phyloP scores from a whole-genome alignment of 768 basidiomycete species.

The Pluteus cervinus region DNA sequence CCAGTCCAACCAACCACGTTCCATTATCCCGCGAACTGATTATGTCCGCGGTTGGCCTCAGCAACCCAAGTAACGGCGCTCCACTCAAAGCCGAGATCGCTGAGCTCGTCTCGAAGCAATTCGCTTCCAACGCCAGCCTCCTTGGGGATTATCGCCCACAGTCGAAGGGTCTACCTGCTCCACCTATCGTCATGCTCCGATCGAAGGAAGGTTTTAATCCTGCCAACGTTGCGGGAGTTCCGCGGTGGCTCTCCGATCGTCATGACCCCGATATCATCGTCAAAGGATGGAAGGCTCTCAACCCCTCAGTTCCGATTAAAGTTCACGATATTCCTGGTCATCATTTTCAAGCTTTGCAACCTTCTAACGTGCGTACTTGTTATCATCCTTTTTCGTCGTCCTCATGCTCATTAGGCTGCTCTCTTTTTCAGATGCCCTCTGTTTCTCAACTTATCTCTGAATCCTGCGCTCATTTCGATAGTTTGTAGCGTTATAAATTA shows the following conservation, averaged over 20 bases:
- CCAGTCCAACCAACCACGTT: slow-evolving; percentile 46
- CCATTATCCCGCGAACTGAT: slow-evolving; percentile 50
- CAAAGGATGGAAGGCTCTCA: slow-evolving; percentile 42
- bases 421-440: slow-evolving; percentile 17
- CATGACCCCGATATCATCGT: slow-evolving; percentile 23
- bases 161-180: slow-evolving; percentile 8
- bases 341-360: slow-evolving; percentile 56
- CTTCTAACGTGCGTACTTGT: slow-evolving; percentile 34
- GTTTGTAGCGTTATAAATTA: too few relatives aligned
- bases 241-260: slow-evolving; percentile 49
- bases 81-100: slow-evolving; percentile 26
- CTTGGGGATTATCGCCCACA: slow-evolving; percentile 40
- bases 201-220: slow-evolving; percentile 41
- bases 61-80: slow-evolving; percentile 16
- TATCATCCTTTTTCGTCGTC: background rate
- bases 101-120: slow-evolving; percentile 39
- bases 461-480: too few relatives aligned
- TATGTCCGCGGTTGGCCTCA: slow-evolving; percentile 33
- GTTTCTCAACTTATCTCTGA: slow-evolving; percentile 25
- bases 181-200: slow-evolving; percentile 45
- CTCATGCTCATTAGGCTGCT: too few relatives aligned
- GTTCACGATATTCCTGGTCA: slow-evolving; percentile 57
- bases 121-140: slow-evolving; percentile 39
- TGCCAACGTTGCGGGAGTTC: slow-evolving; percentile 26
- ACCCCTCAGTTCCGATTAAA: slow-evolving; percentile 28